Evolutionary conservation across 129 eudicot species (phyloP).

Genomic region (Artemisia tridentata): DNA sequence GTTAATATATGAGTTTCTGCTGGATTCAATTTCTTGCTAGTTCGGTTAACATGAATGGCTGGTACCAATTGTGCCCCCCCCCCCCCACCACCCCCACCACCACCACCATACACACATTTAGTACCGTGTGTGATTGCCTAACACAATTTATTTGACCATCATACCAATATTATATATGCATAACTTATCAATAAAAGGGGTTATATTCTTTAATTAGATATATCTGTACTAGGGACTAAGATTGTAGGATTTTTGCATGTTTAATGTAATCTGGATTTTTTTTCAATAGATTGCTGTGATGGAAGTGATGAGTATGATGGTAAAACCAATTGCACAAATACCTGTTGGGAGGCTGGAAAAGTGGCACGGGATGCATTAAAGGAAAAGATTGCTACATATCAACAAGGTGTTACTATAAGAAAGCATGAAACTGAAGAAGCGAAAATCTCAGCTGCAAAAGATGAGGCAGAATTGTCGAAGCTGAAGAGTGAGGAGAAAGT

Average conservation of each 20-base stretch:
- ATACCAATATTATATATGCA: too few relatives aligned
- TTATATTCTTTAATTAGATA: too few relatives aligned
- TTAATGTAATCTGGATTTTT: slow-evolving; percentile 7
- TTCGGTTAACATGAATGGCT: too few relatives aligned
- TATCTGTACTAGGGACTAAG: too few relatives aligned
- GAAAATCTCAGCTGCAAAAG: slow-evolving; percentile 54
- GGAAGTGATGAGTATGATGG: slow-evolving; percentile 99
- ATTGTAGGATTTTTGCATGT: slow-evolving; percentile 1
- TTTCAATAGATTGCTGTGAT: slow-evolving; percentile 87
- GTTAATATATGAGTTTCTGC: too few relatives aligned
- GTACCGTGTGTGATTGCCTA: too few relatives aligned
- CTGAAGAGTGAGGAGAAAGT: slow-evolving; percentile 78
- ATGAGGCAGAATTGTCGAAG: slow-evolving; percentile 65
- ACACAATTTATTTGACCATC: too few relatives aligned
- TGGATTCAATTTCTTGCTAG: too few relatives aligned
- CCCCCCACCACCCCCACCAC: too few relatives aligned
- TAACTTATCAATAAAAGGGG: too few relatives aligned
- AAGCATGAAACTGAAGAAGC: slow-evolving; percentile 67
- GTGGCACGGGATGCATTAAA: slow-evolving; percentile 70
- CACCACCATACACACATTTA: not conserved
- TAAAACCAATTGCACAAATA: slow-evolving; percentile 64
- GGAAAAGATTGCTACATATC: slow-evolving; percentile 61
- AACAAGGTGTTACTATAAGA: slow-evolving; percentile 65
- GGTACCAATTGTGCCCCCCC: too few relatives aligned
- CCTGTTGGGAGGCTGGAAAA: slow-evolving; percentile 98